These are phyloP conservation scores for Talaromyces ruber DNA, from an alignment of 495 filamentous ascomycete species.

Conservation along the genomic window DNA sequence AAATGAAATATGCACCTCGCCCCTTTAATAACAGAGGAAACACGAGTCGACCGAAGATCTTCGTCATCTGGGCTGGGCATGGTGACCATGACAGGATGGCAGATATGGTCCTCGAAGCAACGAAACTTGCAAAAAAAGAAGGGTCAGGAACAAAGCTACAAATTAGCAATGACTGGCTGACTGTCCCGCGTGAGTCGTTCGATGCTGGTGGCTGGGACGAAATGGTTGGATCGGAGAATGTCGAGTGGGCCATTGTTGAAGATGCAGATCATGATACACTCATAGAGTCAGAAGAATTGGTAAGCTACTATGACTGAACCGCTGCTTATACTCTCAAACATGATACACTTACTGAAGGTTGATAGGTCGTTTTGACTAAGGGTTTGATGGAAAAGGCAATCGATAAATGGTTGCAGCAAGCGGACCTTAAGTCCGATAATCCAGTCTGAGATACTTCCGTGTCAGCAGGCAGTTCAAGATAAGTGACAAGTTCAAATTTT, in stretches of 20 bases:
- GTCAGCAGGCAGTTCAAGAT: neutral
- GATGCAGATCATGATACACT: conserved; percentile 13
- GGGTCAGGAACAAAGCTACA: conserved; percentile 6
- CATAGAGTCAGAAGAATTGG: conserved; percentile 5
- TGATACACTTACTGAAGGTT: neutral
- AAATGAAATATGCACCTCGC: conserved; percentile 13
- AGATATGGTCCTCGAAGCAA: conserved; percentile 7
- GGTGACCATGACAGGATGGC: conserved; percentile 11
- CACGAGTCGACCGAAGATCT: conserved; percentile 7
- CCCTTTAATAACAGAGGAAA: conserved; percentile 5
- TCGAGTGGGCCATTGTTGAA: conserved; percentile 10
- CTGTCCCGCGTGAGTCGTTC: conserved; percentile 10
- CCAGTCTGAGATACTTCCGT: neutral
- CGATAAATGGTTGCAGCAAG: conserved; percentile 7
- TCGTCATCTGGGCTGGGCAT: conserved; percentile 14
- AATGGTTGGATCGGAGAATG: conserved; percentile 12
- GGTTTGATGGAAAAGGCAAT: conserved; percentile 8
- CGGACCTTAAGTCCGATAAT: neutral
- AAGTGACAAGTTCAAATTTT: neutral
- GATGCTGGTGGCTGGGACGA: conserved; percentile 13
- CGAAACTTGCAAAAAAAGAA: conserved; percentile 6
- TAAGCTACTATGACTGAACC: neutral
- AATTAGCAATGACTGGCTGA: conserved; percentile 9
- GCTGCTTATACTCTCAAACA: neutral
- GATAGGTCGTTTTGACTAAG: conserved; percentile 6